These are phyloP conservation scores for Tetraselmis chui DNA, from an alignment of 139 green algal genomes.

Conservation along the genomic window DNA sequence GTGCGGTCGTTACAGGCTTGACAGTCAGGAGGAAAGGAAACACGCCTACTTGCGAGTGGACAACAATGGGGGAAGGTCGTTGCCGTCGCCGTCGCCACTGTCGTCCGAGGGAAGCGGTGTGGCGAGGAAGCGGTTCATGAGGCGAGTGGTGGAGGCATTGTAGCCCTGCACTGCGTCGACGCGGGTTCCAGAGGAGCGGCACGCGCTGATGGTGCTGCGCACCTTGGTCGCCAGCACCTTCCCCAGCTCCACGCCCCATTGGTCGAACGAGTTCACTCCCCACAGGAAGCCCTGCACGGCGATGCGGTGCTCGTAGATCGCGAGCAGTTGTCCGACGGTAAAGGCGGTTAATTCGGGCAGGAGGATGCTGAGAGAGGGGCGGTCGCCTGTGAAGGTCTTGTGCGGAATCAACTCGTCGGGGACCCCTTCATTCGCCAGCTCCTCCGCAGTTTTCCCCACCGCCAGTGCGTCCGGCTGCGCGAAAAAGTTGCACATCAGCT, in stretches of 20 bases:
- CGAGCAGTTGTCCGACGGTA: slow-evolving; percentile 90
- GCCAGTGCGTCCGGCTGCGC: slow-evolving; percentile 94
- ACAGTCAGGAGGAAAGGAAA: no score
- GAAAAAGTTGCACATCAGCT: slow-evolving; percentile 99
- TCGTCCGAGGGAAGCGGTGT: no score
- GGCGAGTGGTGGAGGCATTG: slow-evolving; percentile 33
- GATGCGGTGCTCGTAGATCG: slow-evolving; percentile 95
- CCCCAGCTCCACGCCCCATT: slow-evolving; percentile 99
- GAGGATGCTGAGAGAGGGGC: slow-evolving; percentile 85
- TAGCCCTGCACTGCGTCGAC: slow-evolving; percentile 23
- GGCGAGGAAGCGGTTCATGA: slow-evolving; percentile 31
- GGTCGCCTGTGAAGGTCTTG: slow-evolving; percentile 91
- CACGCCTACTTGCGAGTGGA: no score
- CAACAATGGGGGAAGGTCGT: no score
- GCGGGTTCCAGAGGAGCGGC: slow-evolving; percentile 18
- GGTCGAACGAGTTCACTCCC: slow-evolving; percentile 98
- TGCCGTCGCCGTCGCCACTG: no score
- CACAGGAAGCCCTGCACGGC: slow-evolving; percentile 94
- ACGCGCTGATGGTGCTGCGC: slow-evolving; percentile 29
- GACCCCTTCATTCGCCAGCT: slow-evolving; percentile 81
- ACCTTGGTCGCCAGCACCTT: slow-evolving; percentile 84
- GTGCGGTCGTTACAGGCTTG: no score
- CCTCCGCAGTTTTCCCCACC: slow-evolving; percentile 79
- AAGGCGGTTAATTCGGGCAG: slow-evolving; percentile 85
- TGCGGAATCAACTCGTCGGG: slow-evolving; percentile 89